A percentile compares a stretch with the other conserved stretches of the same genome.
These are phyloP conservation scores for Rosa lucieae DNA, from an alignment of 306 rosid species.

Conservation along the genomic window DNA sequence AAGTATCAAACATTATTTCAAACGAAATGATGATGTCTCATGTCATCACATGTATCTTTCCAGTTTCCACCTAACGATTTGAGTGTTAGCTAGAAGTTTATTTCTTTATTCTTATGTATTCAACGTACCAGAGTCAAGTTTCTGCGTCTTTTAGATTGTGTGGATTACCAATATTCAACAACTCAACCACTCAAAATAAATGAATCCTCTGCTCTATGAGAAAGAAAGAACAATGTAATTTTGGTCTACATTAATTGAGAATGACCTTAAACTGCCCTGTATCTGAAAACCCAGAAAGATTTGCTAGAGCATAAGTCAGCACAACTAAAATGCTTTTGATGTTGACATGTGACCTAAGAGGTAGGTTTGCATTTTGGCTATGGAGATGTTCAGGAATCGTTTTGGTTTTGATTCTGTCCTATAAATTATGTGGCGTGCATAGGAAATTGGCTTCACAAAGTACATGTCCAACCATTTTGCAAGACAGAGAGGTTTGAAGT, in stretches of 20 bases:
- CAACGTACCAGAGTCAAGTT: not conserved
- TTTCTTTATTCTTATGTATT: not conserved
- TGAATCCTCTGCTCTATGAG: too few species aligned
- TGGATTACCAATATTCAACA: not conserved
- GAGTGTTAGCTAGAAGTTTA: not conserved
- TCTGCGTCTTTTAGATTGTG: not conserved
- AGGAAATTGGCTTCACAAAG: not conserved
- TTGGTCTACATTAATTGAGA: not conserved
- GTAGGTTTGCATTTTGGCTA: constrained; percentile 3
- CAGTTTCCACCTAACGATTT: not conserved
- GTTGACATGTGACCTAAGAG: constrained; percentile 11
- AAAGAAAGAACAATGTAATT: not conserved
- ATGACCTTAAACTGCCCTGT: not conserved
- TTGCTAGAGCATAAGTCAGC: not conserved
- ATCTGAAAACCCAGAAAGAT: not conserved
- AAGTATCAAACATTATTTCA: not conserved
- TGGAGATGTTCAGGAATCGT: not conserved
- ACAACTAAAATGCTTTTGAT: not conserved
- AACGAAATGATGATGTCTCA: not conserved
- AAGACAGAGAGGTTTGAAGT: not conserved
- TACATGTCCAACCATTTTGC: not conserved
- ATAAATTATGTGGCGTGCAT: not conserved
- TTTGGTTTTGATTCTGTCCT: not conserved
- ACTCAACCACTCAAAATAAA: not conserved
- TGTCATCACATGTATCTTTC: not conserved